Evolutionary conservation across 108 stramenopile species (phyloP).

Genomic region (Skeletonema tropicum): DNA sequence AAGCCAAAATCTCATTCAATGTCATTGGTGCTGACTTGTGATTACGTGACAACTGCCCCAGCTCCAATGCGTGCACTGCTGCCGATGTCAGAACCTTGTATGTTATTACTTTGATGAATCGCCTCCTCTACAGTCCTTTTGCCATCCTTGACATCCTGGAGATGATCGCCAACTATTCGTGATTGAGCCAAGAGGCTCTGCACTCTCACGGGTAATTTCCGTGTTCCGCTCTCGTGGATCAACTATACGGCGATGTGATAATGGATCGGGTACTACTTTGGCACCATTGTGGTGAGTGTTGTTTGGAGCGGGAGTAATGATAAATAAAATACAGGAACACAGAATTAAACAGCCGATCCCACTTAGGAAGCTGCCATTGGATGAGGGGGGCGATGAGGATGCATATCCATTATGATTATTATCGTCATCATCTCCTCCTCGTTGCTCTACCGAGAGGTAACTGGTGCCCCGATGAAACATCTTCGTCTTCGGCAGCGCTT

Average conservation of each 20-base stretch:
- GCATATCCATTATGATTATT: background rate
- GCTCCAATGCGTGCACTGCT: constrained; percentile 37
- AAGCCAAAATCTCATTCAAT: constrained; percentile 65
- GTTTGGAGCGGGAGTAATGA: constrained; percentile 28
- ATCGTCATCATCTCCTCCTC: background rate
- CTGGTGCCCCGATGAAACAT: constrained; percentile 33
- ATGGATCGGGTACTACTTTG: constrained; percentile 1
- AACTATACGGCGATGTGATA: background rate
- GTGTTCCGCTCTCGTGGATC: constrained; percentile 44
- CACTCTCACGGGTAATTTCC: constrained; percentile 54
- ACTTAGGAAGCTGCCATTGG: constrained; percentile 5
- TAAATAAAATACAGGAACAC: constrained; percentile 14
- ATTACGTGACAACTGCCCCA: constrained; percentile 26
- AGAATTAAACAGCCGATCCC: constrained; percentile 28
- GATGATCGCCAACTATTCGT: constrained; percentile 78
- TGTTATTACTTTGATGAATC: constrained; percentile 43
- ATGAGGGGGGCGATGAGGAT: background rate
- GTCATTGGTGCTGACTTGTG: constrained; percentile 77
- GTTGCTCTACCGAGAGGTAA: constrained; percentile 16
- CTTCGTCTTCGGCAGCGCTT: background rate
- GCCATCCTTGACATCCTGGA: constrained; percentile 73
- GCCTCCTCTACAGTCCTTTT: constrained; percentile 82
- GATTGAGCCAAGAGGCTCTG: constrained; percentile 57
- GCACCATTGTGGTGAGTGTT: constrained; percentile 20
- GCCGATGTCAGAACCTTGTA: constrained; percentile 26